Base-by-base conservation (phyloP, 306 rosid species). In the Fragaria ananassa region DNA sequence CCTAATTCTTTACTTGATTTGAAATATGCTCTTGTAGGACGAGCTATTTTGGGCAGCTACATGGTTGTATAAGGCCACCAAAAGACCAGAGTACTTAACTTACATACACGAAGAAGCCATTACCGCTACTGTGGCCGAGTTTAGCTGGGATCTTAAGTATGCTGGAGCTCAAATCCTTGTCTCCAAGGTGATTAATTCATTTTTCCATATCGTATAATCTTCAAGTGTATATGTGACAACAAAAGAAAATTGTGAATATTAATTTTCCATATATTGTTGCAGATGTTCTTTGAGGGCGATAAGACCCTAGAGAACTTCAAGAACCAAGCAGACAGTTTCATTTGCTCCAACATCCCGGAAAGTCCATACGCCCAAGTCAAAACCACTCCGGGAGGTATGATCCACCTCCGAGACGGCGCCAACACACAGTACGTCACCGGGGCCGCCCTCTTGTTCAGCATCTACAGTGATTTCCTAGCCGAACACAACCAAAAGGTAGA, bases 71-170 rank as follows among this genome's bases (percentile, higher is more conserved):
- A 10, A 57, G 10, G 97, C 97, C 31, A 89, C 97, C 1, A 78
- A 10, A 77, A 89, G 66, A 68, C 13, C 87, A 0, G 1, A 72
- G 56, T 92, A 90, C 53, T 11, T 92, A 63, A 72, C 85, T 74
- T 95, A 78, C 60, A 54, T 95, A 34, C 25, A 74, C 73, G 96
- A 92, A 73, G 96, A 95, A 42, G 5, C 88, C 66, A 89, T 90
- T 12, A 88, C 89, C 76, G 97, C 89, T 3, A 21, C 10, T 35
- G 98, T 95, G 3, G 54, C 87, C 6, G 98, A 92, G 77, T 95
- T 95, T 63, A 95, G 97, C 69, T 95, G 98, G 98, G 98, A 95
- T 64, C 97, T 95, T 49, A 95, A 95, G 80, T 95, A 90, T 72
- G 97, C 97, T 4, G 97, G 98, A 74, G 92, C 91, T 62, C 97